Conservation (phyloP, 495 filamentous ascomycete genomes). For the Penicillium daleae region DNA sequence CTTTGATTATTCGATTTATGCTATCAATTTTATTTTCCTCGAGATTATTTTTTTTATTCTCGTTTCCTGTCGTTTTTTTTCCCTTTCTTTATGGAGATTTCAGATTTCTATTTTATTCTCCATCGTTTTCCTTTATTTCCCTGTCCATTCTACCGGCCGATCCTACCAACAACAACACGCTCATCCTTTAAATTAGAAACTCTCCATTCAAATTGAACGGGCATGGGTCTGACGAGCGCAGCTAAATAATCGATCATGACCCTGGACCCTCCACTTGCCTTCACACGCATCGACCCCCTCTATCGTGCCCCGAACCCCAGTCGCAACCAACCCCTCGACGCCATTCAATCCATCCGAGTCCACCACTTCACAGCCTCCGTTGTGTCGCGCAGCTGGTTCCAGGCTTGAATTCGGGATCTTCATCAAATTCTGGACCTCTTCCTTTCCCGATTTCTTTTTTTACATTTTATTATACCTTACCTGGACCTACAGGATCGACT, state of each 20-base stretch:
- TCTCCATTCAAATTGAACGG: slow-evolving; percentile 8
- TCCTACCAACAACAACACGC: neutral
- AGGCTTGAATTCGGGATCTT: neutral
- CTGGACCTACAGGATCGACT: slow-evolving; percentile 1
- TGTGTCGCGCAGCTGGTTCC: slow-evolving; percentile 5
- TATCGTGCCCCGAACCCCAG: slow-evolving; percentile 43
- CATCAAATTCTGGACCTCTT: neutral
- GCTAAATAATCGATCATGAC: slow-evolving; percentile 49
- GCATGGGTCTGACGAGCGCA: slow-evolving; percentile 40
- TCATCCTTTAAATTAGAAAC: slow-evolving; percentile 8
- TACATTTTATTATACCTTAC: neutral
- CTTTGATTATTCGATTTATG: slow-evolving; percentile 18
- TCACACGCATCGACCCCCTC: slow-evolving; percentile 28
- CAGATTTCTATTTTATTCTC: neutral
- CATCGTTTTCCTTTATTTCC: neutral
- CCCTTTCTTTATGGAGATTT: neutral
- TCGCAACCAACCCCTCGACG: slow-evolving; percentile 17
- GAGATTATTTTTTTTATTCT: slow-evolving; percentile 3
- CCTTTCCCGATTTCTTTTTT: neutral
- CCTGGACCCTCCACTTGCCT: slow-evolving; percentile 49
- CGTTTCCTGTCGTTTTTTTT: neutral
- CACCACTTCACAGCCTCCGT: slow-evolving; percentile 1
- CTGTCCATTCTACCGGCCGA: neutral
- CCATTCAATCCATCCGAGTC: slow-evolving; percentile 5
- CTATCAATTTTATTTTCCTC: slow-evolving; percentile 5